Evolutionary conservation across 305 asterid genomes (phyloP), one percentile per base, ranked within the genome.

Genomic region (Fraxinus angustifolia): DNA sequence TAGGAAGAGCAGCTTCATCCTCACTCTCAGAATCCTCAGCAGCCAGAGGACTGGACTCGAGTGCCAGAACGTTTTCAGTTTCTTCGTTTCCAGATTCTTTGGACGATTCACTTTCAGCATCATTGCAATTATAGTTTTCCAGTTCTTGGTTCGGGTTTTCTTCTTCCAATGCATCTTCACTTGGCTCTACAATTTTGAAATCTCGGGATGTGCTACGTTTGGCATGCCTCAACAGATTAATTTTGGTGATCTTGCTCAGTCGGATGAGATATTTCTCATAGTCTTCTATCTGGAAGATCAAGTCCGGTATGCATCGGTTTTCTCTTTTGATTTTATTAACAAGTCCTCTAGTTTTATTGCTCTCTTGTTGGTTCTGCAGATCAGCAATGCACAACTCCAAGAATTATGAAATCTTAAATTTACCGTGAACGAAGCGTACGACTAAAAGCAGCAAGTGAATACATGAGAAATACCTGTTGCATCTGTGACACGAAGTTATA

Each of bases 201-300:
- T 94, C 98, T 82, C 97, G 83, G 70, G 97, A 85, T 8, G 98
- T 94, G 91, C 98, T 94, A 75, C 98, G 93, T 84, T 94, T 94
- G 72, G 98, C 97, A 6, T 92, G 91, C 87, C 98, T 89, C 84
- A 94, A 75, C 65, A 94, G 78, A 80, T 94, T 94, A 71, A 92
- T 78, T 82, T 90, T 91, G 34, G 93, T 91, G 65, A 88, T 90
- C 88, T 93, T 93, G 90, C 98, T 91, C 21, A 94, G 90, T 86
- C 89, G 93, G 88, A 94, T 94, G 2, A 93, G 93, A 79, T 89
- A 90, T 78, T 88, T 93, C 77, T 94, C 98, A 62, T 89, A 91
- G 87, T 93, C 98, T 85, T 94, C 97, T 65, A 94, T 93, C 89
- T 93, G 97, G 90, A 88, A 94, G 70, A 94, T 88, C 87, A 94